A percentile compares a stretch with the other conserved stretches of the same genome.
Conservation (phyloP, 306 rosid genomes). For the Psophocarpus tetragonolobus region DNA sequence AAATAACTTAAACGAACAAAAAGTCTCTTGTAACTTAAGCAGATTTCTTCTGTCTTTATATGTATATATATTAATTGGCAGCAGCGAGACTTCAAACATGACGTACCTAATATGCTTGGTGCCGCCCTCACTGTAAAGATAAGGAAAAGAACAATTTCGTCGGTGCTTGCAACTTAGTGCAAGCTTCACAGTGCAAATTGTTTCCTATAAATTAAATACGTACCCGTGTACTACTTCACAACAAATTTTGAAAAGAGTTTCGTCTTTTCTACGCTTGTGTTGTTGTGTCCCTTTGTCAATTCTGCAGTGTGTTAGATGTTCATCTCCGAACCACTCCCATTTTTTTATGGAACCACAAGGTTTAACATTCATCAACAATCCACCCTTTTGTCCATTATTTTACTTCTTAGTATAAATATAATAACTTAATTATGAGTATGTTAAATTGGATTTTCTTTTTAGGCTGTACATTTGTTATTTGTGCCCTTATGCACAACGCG, state of each 20-base stretch:
- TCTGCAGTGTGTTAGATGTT: neutral
- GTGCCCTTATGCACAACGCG: neutral
- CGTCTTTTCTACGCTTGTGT: neutral
- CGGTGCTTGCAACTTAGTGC: constrained; percentile 1
- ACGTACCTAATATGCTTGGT: neutral
- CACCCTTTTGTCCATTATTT: neutral
- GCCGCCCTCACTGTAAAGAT: neutral
- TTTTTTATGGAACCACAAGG: constrained; percentile 3
- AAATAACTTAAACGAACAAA: too few species aligned
- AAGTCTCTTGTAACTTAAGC: too few species aligned
- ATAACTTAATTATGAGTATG: neutral
- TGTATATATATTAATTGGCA: too few species aligned
- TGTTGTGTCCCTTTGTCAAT: neutral
- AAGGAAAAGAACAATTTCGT: neutral
- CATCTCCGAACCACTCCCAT: neutral
- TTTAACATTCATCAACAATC: neutral
- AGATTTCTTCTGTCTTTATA: too few species aligned
- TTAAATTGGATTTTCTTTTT: neutral
- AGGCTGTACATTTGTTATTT: neutral
- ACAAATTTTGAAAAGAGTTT: too few species aligned
- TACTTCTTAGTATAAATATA: neutral
- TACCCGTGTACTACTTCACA: neutral
- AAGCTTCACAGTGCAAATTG: neutral
- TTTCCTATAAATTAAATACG: neutral
- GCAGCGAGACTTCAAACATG: too few species aligned